These are phyloP conservation scores for Cudoniella acicularis DNA, from an alignment of 495 filamentous ascomycete species.

Conservation along the genomic window DNA sequence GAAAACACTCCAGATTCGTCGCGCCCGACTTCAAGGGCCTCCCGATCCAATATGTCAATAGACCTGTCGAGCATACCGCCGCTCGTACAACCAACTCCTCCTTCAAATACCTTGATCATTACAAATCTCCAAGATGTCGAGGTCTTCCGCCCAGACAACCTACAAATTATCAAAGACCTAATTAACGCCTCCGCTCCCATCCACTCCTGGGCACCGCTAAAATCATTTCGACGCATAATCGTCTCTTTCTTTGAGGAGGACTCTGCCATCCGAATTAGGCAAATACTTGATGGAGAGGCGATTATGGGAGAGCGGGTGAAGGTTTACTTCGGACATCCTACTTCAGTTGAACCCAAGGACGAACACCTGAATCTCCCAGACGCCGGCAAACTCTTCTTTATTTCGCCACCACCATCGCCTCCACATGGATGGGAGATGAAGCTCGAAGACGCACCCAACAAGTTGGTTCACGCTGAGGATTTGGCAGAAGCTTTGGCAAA, in stretches of 20 bases:
- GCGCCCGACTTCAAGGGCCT: conserved; percentile 13
- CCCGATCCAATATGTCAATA: conserved; percentile 62
- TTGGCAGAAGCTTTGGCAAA: conserved; percentile 74
- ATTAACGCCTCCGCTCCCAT: conserved; percentile 67
- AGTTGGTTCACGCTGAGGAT: conserved; percentile 87
- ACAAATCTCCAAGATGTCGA: conserved; percentile 76
- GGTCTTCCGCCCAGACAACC: conserved; percentile 75
- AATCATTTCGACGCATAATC: conserved; percentile 87
- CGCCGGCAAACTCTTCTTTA: conserved; percentile 91
- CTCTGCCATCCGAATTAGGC: conserved; percentile 68
- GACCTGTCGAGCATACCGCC: conserved; percentile 80
- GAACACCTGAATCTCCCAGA: conserved; percentile 80
- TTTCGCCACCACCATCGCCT: conserved; percentile 86
- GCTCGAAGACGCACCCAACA: conserved; percentile 89
- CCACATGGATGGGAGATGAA: conserved; percentile 91
- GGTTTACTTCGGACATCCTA: conserved; percentile 86
- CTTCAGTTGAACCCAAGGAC: conserved; percentile 50
- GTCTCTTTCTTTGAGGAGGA: conserved; percentile 75
- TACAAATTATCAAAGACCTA: conserved; percentile 69
- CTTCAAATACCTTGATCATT: conserved; percentile 92
- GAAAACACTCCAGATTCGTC: conserved; percentile 19
- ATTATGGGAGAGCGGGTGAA: conserved; percentile 68
- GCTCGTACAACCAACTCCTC: conserved; percentile 71
- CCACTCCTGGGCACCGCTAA: conserved; percentile 86
- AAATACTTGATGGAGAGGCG: conserved; percentile 64